Conservation (phyloP, 2,329 filamentous ascomycete species). For the Colletotrichum limetticola region DNA sequence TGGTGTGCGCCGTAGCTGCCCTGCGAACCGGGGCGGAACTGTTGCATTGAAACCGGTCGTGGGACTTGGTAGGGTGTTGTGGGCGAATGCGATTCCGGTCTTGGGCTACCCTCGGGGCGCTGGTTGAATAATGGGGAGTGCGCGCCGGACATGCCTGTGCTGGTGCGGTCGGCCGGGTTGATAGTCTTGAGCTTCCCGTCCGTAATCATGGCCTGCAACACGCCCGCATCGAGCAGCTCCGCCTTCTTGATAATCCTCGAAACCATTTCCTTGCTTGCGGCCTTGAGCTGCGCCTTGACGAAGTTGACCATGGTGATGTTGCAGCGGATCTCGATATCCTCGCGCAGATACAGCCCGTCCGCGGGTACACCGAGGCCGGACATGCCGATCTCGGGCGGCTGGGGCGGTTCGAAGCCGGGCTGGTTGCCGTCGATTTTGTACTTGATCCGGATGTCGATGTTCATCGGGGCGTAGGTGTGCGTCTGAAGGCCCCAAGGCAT, state of each 20-base stretch:
- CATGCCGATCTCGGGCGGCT: constrained; percentile 70
- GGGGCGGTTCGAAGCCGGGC: constrained; percentile 70
- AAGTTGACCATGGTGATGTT: constrained; percentile 73
- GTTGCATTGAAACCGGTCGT: constrained; percentile 43
- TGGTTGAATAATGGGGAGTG: constrained; percentile 29
- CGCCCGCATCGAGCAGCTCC: constrained; percentile 73
- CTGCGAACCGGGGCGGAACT: constrained; percentile 43
- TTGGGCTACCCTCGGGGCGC: constrained; percentile 26
- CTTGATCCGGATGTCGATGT: constrained; percentile 74
- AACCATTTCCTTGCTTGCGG: constrained; percentile 75
- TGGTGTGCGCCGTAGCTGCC: constrained; percentile 30
- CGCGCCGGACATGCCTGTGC: constrained; percentile 30
- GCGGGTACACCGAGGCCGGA: constrained; percentile 67
- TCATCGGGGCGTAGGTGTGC: constrained; percentile 76
- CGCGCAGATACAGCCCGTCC: constrained; percentile 74
- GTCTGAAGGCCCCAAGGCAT: constrained; percentile 79
- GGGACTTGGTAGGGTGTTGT: constrained; percentile 54
- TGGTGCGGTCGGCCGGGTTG: constrained; percentile 63
- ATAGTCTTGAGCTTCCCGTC: constrained; percentile 71
- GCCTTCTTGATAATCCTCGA: constrained; percentile 77
- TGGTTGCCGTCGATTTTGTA: constrained; percentile 77
- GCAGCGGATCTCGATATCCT: constrained; percentile 78
- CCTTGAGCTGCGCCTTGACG: constrained; percentile 74
- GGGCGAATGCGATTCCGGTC: constrained; percentile 41
- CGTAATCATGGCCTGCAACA: constrained; percentile 75